Evolutionary conservation across 108 stramenopile species (phyloP).

Genomic region (Fistulifera pelliculosa): DNA sequence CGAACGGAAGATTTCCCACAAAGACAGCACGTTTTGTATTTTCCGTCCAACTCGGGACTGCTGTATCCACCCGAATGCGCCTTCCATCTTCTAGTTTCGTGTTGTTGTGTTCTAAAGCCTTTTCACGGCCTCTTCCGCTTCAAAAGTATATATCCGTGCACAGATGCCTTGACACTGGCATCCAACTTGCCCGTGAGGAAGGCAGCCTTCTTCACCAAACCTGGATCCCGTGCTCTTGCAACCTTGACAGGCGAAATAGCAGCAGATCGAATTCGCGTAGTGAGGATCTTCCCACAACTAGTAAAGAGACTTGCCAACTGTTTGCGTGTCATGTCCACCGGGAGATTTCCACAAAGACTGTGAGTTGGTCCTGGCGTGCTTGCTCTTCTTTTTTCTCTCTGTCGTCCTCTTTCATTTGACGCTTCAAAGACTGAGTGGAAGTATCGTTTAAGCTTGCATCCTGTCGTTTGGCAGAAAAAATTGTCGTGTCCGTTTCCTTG

Average conservation of each 20-base stretch:
- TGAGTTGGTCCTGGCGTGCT: conserved; percentile 29
- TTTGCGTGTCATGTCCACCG: conserved; percentile 48
- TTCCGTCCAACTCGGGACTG: conserved; percentile 19
- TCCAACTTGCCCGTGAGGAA: conserved; percentile 51
- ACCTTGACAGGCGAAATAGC: conserved; percentile 68
- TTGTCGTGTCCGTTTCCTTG: no score
- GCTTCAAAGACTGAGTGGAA: no score
- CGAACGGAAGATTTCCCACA: conserved; percentile 71
- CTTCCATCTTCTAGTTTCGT: conserved; percentile 16
- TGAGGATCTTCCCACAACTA: conserved; percentile 43
- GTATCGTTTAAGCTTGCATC: no score
- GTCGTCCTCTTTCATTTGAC: no score
- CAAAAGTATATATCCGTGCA: conserved; percentile 78
- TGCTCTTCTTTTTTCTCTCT: background rate
- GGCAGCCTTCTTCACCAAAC: conserved; percentile 62
- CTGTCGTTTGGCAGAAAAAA: no score
- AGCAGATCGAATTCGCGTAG: conserved; percentile 51
- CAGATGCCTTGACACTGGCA: conserved; percentile 17
- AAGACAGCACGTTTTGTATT: conserved; percentile 63
- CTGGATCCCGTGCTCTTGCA: conserved; percentile 58
- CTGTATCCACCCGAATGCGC: conserved; percentile 40
- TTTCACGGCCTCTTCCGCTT: conserved; percentile 35
- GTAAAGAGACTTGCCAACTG: conserved; percentile 46
- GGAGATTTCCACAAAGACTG: conserved; percentile 78
- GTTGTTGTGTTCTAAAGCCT: conserved; percentile 66